Evolutionary conservation across 2,329 filamentous ascomycete species (phyloP), one percentile per base, ranked within the genome.

Genomic region (Alternaria sp.): DNA sequence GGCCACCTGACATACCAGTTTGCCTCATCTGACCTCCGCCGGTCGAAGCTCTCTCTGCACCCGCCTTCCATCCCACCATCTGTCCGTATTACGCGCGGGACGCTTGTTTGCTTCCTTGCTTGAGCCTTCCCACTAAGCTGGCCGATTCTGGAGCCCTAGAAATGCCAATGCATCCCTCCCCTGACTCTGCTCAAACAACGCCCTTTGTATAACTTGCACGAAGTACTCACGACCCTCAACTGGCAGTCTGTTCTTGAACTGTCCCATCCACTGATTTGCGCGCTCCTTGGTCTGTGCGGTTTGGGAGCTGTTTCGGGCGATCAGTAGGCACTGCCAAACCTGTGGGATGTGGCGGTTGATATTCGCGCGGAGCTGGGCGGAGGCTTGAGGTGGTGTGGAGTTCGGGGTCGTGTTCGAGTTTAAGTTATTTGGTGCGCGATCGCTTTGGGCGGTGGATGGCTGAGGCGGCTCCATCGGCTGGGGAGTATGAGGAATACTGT

Each of bases 111-210:
- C 14, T 36, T 17, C 33, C 37, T 23, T 23, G 10, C 17, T 14
- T 3, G 6, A 2, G 3, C 37, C 10, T 9, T 23, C 11, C 14
- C 2, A 14, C 37, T 39, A 39, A 17, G 40, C 21, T 44, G 40
- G 24, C n/a, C 24, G 24, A 28, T 14, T n/a, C 14, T 26, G 40
- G 11, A 29, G 14, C 14, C 36, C 33, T 2, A 58, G 4, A 8
- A 46, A 55, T 4, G 37, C 21, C 39, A 58, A 13, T 6, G 45
- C 51, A 55, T 51, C 39, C 5, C 45, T 55, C 6, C 51, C 56
- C 17, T 39, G 44, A 3, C 21, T 33, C 3, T 39, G 24, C 31
- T 55, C 56, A 2, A 8, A 9, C 14, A 55, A 6, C 45, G 49
- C 49, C 39, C 37, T 36, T 23, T 11, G n/a, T 8, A 58, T 7